Evolutionary conservation across 2,329 filamentous ascomycete genomes (phyloP), one percentile per base, ranked within the genome.

Genomic region (Sporothrix brunneoviolacea): DNA sequence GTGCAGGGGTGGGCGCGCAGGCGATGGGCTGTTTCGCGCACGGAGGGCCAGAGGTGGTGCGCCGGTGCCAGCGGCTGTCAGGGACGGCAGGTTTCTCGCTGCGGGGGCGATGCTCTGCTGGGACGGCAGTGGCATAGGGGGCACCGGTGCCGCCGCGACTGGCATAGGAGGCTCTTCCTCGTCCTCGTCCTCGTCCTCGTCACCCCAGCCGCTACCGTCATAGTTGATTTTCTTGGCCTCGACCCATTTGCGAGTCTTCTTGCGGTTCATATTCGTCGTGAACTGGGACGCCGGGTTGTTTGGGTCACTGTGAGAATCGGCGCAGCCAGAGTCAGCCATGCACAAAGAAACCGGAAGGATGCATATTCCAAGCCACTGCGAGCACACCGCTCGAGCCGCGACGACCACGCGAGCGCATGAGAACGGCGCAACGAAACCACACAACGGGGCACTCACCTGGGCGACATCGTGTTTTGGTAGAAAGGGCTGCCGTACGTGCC

Each of bases 221-320:
- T 97, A 97, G 63, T 82, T 87, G 60, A 86, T 83, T 52, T 82
- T 76, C 67, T 91, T 91, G 32, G 91, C 91, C 61, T 95, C 86
- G 33, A 91, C 85, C 91, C 91, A 97, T 78, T 95, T 95, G 69
- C 84, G 87, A 50, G 91, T 96, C 71, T 95, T 95, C 50, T 83
- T 79, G 55, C 91, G 83, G 68, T 88, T 91, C 43, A 96, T 83
- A 65, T 95, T 94, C 46, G 89, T 81, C 65, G 87, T 86, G 69
- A 91, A 95, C 22, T 68, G 61, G 36, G 57, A 45, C 7, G 60
- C 37, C 13, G 61, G 54, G 16, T 57, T 54, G 44, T 33, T 46
- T 8, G 60, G 54, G 18, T 55, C 55, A 51, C 64, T 65, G 57
- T 33, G 42, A 12, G 6, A 18, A n/a, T n/a, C 8, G 21, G 22